These are phyloP conservation scores for Penicillium sp. DNA, from an alignment of 2,329 filamentous ascomycete species.

Conservation along the genomic window DNA sequence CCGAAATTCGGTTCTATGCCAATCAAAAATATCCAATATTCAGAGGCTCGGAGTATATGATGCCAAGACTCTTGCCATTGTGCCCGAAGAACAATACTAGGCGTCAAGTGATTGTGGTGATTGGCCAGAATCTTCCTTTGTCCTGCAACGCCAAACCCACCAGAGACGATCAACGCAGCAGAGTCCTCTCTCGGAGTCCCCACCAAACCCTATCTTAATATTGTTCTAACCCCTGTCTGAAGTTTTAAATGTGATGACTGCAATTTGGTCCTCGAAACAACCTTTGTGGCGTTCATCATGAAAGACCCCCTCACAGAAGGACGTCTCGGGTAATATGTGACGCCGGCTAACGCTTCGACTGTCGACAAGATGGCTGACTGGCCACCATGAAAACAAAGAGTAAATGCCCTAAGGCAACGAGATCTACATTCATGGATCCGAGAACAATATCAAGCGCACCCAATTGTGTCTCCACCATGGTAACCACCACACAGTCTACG, in stretches of 20 bases:
- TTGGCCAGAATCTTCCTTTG: slow-evolving; percentile 1
- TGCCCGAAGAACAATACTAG: slow-evolving; percentile 8
- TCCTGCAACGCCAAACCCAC: neutral
- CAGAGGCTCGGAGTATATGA: too few species aligned
- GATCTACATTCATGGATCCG: neutral
- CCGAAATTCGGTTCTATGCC: neutral
- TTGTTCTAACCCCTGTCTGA: neutral
- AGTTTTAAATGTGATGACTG: neutral
- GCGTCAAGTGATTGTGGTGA: neutral
- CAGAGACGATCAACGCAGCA: neutral
- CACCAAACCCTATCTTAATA: neutral
- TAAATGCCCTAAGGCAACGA: neutral
- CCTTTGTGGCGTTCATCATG: neutral
- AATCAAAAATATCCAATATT: too few species aligned
- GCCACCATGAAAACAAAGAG: neutral
- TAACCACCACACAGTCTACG: neutral
- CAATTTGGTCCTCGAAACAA: neutral
- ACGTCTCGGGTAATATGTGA: neutral
- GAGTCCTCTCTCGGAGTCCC: too few species aligned
- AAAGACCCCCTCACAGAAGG: neutral
- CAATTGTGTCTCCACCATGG: neutral
- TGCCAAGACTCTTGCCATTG: slow-evolving; percentile 4
- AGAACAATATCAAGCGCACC: slow-evolving; percentile 8
- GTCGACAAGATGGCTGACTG: neutral
- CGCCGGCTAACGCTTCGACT: neutral